Conservation (phyloP, 2,329 filamentous ascomycete species). For the Fonsecaea multimorphosa region DNA sequence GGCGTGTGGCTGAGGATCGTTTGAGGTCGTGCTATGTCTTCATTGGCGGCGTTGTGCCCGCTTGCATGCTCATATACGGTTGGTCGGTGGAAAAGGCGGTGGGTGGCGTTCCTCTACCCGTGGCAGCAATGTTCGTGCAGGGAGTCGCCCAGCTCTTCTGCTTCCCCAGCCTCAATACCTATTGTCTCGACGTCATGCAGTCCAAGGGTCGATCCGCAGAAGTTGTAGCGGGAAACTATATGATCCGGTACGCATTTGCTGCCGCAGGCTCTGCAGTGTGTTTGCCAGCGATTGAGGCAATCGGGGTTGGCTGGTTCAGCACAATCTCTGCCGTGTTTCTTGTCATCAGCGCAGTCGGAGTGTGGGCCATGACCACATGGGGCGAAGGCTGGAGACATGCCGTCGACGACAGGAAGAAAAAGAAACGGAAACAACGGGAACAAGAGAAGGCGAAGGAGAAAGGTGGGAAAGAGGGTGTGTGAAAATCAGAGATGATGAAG, state of each 20-base stretch:
- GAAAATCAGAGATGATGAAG: neutral
- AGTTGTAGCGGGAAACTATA: conserved; percentile 80
- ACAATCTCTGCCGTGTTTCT: conserved; percentile 70
- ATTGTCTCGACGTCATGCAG: conserved; percentile 83
- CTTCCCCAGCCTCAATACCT: conserved; percentile 77
- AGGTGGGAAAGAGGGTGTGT: conserved; percentile 25
- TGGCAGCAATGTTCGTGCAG: conserved; percentile 75
- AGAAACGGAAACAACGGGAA: conserved; percentile 43
- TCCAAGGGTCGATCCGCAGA: conserved; percentile 65
- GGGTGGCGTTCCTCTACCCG: conserved; percentile 64
- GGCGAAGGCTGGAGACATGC: conserved; percentile 60
- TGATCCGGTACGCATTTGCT: conserved; percentile 76
- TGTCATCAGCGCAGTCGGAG: conserved; percentile 52
- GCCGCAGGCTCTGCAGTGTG: conserved; percentile 73
- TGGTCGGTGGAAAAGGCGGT: conserved; percentile 65
- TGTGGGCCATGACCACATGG: conserved; percentile 58
- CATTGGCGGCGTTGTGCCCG: conserved; percentile 64
- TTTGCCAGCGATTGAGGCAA: conserved; percentile 72
- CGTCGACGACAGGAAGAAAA: conserved; percentile 58
- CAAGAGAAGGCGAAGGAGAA: conserved; percentile 29
- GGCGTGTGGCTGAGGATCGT: conserved; percentile 71
- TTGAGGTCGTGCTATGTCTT: conserved; percentile 65
- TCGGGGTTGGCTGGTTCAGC: conserved; percentile 82
- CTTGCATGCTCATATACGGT: conserved; percentile 71
- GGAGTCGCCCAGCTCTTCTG: conserved; percentile 77